Evolutionary conservation across 768 basidiomycete genomes (phyloP).

Genomic region (Suillus spraguei): DNA sequence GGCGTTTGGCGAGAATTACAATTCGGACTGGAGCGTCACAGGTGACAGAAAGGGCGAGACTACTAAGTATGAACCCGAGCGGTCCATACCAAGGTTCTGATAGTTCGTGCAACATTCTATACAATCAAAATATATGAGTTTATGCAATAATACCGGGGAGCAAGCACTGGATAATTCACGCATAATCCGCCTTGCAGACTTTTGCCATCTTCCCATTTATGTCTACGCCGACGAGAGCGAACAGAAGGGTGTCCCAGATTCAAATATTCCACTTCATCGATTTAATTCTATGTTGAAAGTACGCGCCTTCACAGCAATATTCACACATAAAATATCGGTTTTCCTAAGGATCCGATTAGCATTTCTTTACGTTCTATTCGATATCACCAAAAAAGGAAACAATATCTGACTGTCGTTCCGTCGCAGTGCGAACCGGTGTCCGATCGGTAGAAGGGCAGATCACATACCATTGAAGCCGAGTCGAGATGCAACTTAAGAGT

Average conservation of each 20-base stretch:
- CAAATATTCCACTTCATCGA: constrained; percentile 1
- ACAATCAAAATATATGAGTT: not conserved
- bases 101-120: constrained; percentile 4
- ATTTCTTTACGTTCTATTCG: not conserved
- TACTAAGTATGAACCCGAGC: not conserved
- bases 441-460: not conserved
- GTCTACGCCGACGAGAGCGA: not conserved
- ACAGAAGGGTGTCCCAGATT: not conserved
- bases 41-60: not conserved
- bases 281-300: not conserved
- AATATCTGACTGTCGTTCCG: not conserved
- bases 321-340: not conserved
- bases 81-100: not conserved
- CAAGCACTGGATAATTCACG: not conserved
- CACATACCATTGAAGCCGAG: not conserved
- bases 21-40: constrained; percentile 2
- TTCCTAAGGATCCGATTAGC: not conserved
- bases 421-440: not conserved
- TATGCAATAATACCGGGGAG: not conserved
- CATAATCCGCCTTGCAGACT: not conserved
- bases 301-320: not conserved
- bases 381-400: not conserved
- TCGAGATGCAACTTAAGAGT: constrained; percentile 17
- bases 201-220: not conserved
- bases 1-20: not conserved